Evolutionary conservation across 129 eudicot species (phyloP).

Genomic region (Tanacetum coccineum): DNA sequence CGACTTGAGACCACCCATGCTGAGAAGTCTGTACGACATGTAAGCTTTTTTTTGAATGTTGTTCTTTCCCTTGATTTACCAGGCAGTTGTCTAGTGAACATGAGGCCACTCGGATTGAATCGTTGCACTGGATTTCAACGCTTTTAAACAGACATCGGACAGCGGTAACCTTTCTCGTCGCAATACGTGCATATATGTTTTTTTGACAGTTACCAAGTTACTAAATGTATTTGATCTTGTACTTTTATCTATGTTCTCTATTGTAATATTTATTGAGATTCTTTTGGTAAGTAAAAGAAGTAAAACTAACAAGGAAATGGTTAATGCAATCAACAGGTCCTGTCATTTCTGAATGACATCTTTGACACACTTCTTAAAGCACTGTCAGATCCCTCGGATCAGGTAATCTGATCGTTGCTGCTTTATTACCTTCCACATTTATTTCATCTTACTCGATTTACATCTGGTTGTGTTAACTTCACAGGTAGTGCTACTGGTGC

Average conservation of each 20-base stretch:
- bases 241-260: constrained; percentile 16
- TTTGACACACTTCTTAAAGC: constrained; percentile 89
- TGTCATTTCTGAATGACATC: constrained; percentile 69
- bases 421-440: constrained; percentile 10
- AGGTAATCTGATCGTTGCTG: constrained; percentile 48
- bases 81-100: constrained; percentile 92
- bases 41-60: constrained; percentile 5
- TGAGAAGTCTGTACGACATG: constrained; percentile 13
- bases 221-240: neutral
- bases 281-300: neutral
- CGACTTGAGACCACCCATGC: neutral
- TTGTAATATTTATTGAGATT: constrained; percentile 11
- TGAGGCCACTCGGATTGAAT: constrained; percentile 98
- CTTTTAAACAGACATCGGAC: constrained; percentile 77
- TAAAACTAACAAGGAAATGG: constrained; percentile 12
- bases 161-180: constrained; percentile 46
- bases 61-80: constrained; percentile 26
- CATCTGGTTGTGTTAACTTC: constrained; percentile 17
- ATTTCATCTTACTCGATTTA: constrained; percentile 2
- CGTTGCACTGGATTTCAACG: constrained; percentile 93
- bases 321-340: constrained; percentile 56
- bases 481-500: constrained; percentile 91
- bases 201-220: neutral
- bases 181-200: neutral
- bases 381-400: constrained; percentile 89